These are phyloP conservation scores for Penicillium polonicum DNA, from an alignment of 2,329 filamentous ascomycete genomes.

Conservation along the genomic window DNA sequence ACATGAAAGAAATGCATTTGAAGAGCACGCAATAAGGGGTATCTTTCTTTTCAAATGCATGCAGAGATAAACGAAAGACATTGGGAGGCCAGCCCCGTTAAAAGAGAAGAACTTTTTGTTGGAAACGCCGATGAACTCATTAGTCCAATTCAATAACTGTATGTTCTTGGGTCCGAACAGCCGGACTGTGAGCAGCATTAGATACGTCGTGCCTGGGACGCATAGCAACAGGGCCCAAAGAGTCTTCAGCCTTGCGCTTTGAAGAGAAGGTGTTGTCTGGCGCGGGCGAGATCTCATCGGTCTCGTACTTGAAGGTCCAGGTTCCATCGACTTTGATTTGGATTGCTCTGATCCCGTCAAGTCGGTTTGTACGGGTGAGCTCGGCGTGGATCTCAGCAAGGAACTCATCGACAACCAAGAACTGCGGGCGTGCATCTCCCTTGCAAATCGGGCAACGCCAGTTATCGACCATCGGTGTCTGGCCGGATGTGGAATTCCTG, in stretches of 20 bases:
- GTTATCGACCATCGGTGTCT: constrained; percentile 47
- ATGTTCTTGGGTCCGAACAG: not conserved
- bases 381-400: constrained; percentile 60
- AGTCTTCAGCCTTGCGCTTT: constrained; percentile 16
- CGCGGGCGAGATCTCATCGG: constrained; percentile 17
- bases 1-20: not conserved
- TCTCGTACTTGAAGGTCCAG: constrained; percentile 58
- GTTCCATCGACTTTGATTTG: constrained; percentile 62
- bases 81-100: not conserved
- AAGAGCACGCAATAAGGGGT: constrained; percentile 8
- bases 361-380: constrained; percentile 51
- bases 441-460: constrained; percentile 88
- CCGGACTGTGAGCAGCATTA: not conserved
- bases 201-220: constrained; percentile 14
- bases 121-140: not conserved
- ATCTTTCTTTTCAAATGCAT: constrained; percentile 12
- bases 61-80: constrained; percentile 1
- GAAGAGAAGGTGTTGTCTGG: not conserved
- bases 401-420: constrained; percentile 72
- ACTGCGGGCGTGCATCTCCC: constrained; percentile 71
- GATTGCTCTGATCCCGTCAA: constrained; percentile 59
- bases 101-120: not conserved
- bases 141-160: constrained; percentile 25
- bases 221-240: constrained; percentile 10
- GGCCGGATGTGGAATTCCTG: constrained; percentile 51